Evolutionary conservation across 306 rosid genomes (phyloP).

Genomic region (Prunus dulcis): DNA sequence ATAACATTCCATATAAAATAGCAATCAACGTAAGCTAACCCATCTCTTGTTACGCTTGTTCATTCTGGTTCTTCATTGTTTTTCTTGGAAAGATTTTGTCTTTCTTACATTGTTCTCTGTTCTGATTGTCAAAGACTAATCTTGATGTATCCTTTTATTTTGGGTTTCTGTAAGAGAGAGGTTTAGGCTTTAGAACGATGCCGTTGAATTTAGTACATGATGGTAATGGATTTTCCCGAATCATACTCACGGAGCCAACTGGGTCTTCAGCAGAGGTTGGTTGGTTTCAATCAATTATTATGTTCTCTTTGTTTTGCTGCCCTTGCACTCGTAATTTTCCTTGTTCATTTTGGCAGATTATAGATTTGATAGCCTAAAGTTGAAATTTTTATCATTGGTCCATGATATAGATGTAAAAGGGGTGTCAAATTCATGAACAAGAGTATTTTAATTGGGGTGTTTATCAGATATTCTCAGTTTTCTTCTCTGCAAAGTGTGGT

Average conservation of each 20-base stretch:
- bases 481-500: neutral
- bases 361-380: neutral
- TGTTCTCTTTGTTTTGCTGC: constrained; percentile 1
- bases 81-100: neutral
- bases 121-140: neutral
- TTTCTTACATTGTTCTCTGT: neutral
- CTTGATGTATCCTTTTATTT: neutral
- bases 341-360: no score
- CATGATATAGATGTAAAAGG: neutral
- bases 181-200: constrained; percentile 40
- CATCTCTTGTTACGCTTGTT: neutral
- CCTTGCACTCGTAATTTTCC: no score
- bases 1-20: neutral
- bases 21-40: constrained; percentile 21
- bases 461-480: neutral
- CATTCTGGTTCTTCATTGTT: neutral
- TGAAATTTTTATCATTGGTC: neutral
- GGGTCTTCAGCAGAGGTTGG: constrained; percentile 75
- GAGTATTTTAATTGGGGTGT: no score
- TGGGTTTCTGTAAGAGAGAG: constrained; percentile 11
- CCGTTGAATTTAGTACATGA: constrained; percentile 49
- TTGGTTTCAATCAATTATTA: neutral
- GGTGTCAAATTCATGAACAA: no score
- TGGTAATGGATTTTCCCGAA: constrained; percentile 48
- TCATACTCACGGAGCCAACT: constrained; percentile 53